Evolutionary conservation across 2,329 filamentous ascomycete species (phyloP).

Genomic region (Sporothrix pseudoabietina): DNA sequence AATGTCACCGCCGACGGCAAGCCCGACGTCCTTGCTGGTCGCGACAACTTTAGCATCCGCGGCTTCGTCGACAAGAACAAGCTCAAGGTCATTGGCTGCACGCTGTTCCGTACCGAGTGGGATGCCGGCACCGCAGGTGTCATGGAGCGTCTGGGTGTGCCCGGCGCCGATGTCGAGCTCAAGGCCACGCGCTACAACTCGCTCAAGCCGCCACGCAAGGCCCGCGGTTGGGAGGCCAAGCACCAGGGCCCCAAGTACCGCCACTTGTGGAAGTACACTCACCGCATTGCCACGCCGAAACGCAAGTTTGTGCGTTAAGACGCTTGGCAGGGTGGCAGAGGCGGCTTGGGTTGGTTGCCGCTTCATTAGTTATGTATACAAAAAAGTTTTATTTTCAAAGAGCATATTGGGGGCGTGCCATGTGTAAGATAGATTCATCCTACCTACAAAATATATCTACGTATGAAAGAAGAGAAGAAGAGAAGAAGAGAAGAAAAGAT

Average conservation of each 20-base stretch:
- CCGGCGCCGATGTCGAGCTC: conserved; percentile 80
- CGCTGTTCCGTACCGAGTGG: conserved; percentile 86
- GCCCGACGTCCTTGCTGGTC: conserved; percentile 36
- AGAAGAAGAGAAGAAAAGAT: not conserved
- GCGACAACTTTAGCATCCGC: conserved; percentile 74
- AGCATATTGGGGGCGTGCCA: conserved; percentile 1
- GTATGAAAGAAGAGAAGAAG: conserved; percentile 9
- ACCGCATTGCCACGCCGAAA: conserved; percentile 50
- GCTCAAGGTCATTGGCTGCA: conserved; percentile 75
- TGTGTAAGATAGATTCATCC: conserved; percentile 28
- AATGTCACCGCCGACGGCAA: conserved; percentile 18
- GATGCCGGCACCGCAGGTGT: conserved; percentile 85
- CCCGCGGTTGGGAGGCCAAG: conserved; percentile 68
- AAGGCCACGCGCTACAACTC: conserved; percentile 75
- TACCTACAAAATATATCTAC: conserved; percentile 21
- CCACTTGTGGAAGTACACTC: conserved; percentile 66
- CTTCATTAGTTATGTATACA: not conserved
- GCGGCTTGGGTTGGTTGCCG: not conserved
- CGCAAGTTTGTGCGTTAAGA: conserved; percentile 38
- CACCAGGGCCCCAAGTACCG: conserved; percentile 66
- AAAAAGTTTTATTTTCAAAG: not conserved
- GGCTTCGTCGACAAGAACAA: conserved; percentile 70
- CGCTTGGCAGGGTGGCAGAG: not conserved
- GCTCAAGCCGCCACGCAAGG: conserved; percentile 62
- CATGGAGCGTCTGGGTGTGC: conserved; percentile 76